A percentile compares a stretch with the other conserved stretches of the same genome.
Evolutionary conservation across 176 grass and related monocot species (phyloP).

Genomic region (Carex littledalei): DNA sequence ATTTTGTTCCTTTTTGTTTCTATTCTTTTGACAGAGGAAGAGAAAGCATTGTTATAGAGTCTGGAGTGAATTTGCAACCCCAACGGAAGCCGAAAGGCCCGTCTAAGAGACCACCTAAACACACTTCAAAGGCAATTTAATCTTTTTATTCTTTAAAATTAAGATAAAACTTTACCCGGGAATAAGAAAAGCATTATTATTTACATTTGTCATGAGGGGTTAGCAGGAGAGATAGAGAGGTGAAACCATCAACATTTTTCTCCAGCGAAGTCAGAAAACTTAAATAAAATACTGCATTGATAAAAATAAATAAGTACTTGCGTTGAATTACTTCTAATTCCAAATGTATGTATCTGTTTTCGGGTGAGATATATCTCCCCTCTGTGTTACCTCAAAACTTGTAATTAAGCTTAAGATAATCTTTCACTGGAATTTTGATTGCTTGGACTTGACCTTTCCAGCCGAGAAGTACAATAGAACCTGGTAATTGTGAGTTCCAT

Average conservation of each 20-base stretch:
- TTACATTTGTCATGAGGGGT: not conserved
- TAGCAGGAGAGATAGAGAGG: conserved; percentile 11
- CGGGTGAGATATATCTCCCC: not conserved
- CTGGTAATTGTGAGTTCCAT: not conserved
- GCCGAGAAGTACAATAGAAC: not conserved
- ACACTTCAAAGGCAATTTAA: conserved; percentile 16
- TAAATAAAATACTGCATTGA: not conserved
- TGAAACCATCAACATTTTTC: not conserved
- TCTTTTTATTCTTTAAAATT: not conserved
- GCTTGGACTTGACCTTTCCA: not conserved
- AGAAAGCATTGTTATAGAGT: conserved; percentile 70
- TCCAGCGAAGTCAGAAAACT: not conserved
- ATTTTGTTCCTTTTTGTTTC: conserved; percentile 19
- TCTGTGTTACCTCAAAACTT: not conserved
- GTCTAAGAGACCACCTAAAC: conserved; percentile 52
- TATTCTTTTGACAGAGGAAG: conserved; percentile 55
- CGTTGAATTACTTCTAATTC: not conserved
- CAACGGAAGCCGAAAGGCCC: conserved; percentile 43
- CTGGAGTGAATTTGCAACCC: conserved; percentile 39
- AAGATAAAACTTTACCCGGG: not conserved
- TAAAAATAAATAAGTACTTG: not conserved
- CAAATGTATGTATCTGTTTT: not conserved
- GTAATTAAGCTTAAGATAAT: not conserved
- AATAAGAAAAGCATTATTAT: not conserved
- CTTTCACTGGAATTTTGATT: not conserved